Percentiles rank a stretch among this genome's conserved stretches.
These are phyloP conservation scores for Sistotremastrum niveocremeum DNA, from an alignment of 768 basidiomycete species.

Conservation along the genomic window DNA sequence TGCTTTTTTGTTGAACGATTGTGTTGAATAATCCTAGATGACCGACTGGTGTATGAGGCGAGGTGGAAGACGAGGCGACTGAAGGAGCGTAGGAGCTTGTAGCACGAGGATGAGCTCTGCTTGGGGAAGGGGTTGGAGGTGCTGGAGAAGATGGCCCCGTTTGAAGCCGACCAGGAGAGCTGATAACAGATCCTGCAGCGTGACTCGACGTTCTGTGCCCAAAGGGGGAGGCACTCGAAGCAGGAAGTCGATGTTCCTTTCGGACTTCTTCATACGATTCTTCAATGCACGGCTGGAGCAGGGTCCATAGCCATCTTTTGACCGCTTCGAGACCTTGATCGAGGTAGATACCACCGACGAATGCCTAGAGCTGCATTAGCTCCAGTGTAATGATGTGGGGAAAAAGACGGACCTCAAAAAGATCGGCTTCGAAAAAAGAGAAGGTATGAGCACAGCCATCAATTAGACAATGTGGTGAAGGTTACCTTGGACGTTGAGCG, in stretches of 20 bases:
- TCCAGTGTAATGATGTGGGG: neutral
- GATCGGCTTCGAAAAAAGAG: conserved; percentile 39
- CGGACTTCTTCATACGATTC: conserved; percentile 54
- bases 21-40: conserved; percentile 77
- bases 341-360: conserved; percentile 62
- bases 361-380: conserved; percentile 33
- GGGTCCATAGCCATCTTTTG: conserved; percentile 42
- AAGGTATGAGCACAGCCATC: neutral
- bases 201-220: neutral
- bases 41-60: conserved; percentile 25
- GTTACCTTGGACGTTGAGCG: conserved; percentile 59
- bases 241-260: conserved; percentile 50
- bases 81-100: conserved; percentile 14
- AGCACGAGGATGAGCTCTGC: conserved; percentile 6
- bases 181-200: conserved; percentile 9
- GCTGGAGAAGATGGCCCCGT: conserved; percentile 11
- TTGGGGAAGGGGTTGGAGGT: conserved; percentile 6
- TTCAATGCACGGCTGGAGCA: conserved; percentile 49
- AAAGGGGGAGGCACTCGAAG: conserved; percentile 9
- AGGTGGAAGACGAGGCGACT: conserved; percentile 14
- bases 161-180: conserved; percentile 13
- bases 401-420: conserved; percentile 52
- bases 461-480: neutral
- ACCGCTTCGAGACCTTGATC: conserved; percentile 52
- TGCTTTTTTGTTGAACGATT: conserved; percentile 43